phyloP scores from a whole-genome alignment of 2,329 filamentous ascomycete genomes.

The Sporothrix luriei region DNA sequence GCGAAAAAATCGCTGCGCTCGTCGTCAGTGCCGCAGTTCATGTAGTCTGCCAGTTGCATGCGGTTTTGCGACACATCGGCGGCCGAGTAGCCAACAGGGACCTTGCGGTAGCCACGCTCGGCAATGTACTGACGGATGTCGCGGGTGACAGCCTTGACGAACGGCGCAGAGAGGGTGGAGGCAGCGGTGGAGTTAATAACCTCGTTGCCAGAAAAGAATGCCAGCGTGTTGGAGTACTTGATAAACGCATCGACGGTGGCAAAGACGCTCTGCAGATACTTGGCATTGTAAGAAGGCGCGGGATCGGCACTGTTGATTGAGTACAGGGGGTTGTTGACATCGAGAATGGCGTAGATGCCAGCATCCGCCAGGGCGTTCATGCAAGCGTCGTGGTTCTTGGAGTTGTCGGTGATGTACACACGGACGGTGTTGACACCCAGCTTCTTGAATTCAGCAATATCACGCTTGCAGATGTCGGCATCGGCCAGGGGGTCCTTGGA shows the following conservation, averaged over 20 bases:
- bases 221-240: slow-evolving; percentile 82
- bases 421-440: slow-evolving; percentile 89
- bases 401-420: slow-evolving; percentile 92
- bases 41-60: slow-evolving; percentile 82
- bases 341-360: slow-evolving; percentile 88
- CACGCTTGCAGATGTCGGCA: slow-evolving; percentile 68
- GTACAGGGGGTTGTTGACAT: slow-evolving; percentile 88
- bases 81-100: slow-evolving; percentile 75
- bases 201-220: slow-evolving; percentile 83
- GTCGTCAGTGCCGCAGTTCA: slow-evolving; percentile 88
- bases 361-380: slow-evolving; percentile 80
- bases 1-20: slow-evolving; percentile 86
- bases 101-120: slow-evolving; percentile 61
- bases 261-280: slow-evolving; percentile 82
- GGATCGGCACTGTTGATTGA: slow-evolving; percentile 79
- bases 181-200: slow-evolving; percentile 69
- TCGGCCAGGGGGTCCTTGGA: slow-evolving; percentile 77
- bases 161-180: slow-evolving; percentile 68
- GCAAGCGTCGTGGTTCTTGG: slow-evolving; percentile 76
- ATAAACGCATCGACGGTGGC: slow-evolving; percentile 83
- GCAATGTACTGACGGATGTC: slow-evolving; percentile 73
- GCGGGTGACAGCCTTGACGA: slow-evolving; percentile 77
- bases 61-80: slow-evolving; percentile 86
- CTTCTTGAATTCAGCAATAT: slow-evolving; percentile 79
- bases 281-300: slow-evolving; percentile 78